Evolutionary conservation across 2,329 filamentous ascomycete genomes (phyloP), one percentile per base, ranked within the genome.

Genomic region (Fusarium austroafricanum): DNA sequence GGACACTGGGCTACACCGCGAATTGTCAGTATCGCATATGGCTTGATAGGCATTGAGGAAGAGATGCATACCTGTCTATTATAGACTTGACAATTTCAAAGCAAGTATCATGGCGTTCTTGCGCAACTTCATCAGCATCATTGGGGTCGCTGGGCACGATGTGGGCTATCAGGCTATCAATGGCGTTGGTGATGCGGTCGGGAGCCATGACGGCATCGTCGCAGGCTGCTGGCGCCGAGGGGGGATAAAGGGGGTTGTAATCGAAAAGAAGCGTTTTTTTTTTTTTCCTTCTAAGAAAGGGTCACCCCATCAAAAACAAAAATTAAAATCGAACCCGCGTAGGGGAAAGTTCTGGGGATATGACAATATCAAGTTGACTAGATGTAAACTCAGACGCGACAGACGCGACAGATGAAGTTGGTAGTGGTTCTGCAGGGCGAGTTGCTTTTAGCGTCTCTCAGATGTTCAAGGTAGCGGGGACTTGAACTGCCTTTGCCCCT

Each of bases 151-250:
- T 82, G 55, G 92, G 91, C 56, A 96, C 83, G 61, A 95, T 83
- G 75, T 91, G 90, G 73, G 89, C 84, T 76, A 96, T 89, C 76
- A 97, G 85, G 79, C 91, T 90, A 77, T 92, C 88, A 77, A 96
- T 89, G 77, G 92, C 93, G 78, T 89, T 89, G 77, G 90, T 88
- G 80, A 96, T 87, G 82, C 92, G 92, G 75, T 87, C 84, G 73
- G 85, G 83, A 73, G 86, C 83, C 84, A 88, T 87, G 76, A 80
- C 79, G 77, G 83, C 83, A 85, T 86, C 70, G 78, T 83, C 73
- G 77, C 79, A 59, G 61, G 61, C 31, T 49, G 65, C 40, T 39
- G 50, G 46, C 39, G 57, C 54, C 45, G 47, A 39, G 21, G 23
- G 45, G 12, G 38, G 43, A 33, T 28, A 38, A 18, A 37, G 20